Evolutionary conservation across 1,284 basidiomycete genomes (phyloP), one percentile per base, ranked within the genome.

Genomic region (Moesziomyces sp.): DNA sequence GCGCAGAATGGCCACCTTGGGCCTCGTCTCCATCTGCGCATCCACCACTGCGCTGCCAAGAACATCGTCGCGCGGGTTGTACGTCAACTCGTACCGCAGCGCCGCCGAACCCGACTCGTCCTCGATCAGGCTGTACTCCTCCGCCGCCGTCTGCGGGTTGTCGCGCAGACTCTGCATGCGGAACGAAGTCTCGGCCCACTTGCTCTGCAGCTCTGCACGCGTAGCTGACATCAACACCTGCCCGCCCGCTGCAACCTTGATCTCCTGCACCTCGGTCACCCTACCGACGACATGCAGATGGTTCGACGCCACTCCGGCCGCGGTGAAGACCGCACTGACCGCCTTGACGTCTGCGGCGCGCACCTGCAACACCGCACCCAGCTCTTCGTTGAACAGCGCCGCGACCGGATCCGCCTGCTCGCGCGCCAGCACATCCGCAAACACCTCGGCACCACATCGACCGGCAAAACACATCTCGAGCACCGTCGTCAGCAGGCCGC

Each of bases 391-490:
- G 87, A 99, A 99, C 48, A 99, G 86, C 0, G 90, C 87, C 3
- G 91, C 87, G 19, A 77, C 63, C 0, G 76, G 74, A 93, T 86
- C 85, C 18, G 85, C 78, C 52, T 70, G 63, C 51, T 76, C 74
- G 58, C 80, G 71, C 19, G 87, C 85, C 53, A 87, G 77, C 11
- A 84, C 83, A 64, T 92, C 90, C 26, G 95, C 85, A 53, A 88
- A 87, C 58, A 95, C 84, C 57, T 90, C 87, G 30, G 90, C 88
- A 33, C 97, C 97, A 11, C 90, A 88, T 55, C 91, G 89, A 24
- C 94, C 95, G 7, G 96, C 94, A 80, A 99, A 98, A 46, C 90
- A 89, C 97, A 99, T 99, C 86, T 99, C 97, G n/a, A 88, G 91
- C 33, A 97, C 84, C 5, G 95, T 92, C 0, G 93, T 91, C 84